Evolutionary conservation across 23 red algal species (phyloP), one percentile per base, ranked within the genome.

Genomic region (Rhodosorus marinus): DNA sequence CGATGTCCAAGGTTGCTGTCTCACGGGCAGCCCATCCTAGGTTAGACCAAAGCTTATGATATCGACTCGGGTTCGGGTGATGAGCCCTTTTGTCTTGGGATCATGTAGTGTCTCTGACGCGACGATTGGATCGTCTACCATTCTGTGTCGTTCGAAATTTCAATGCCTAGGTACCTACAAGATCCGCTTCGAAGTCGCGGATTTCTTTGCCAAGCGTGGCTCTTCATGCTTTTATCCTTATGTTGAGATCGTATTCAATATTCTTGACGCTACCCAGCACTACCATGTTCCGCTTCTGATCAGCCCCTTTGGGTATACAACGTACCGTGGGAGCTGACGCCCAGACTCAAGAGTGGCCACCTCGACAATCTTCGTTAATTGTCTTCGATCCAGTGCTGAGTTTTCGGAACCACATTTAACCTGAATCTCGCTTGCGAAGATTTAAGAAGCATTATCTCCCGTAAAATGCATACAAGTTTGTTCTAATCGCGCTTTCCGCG

Each of bases 261-360:
- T 90, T 20, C 30, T 47, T 1, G 67, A 79, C 33, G 52, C 58
- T 24, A 35, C 67, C 0, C 38, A 52, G 11, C 82, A 90, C 45
- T 77, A 76, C 38, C 82, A 90, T 20, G 74, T 90, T 9, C 82
- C 82, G 25, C 63, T 90, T 15, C 40, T 90, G 38, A 33, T 90
- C 5, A 75, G 67, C 23, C 82, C 82, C 1, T 77, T 55, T 35
- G 82, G 82, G 20, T 90, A 72, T 59, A 68, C 70, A 11, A 90
- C 70, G 9, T 90, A 90, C 63, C 63, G 74, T 7, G 82, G 82
- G n/a, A 69, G 55, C n/a, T 86, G 43, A 75, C 24, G 27, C n/a
- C n/a, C n/a, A n/a, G n/a, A n/a, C n/a, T n/a, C n/a, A n/a, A n/a
- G n/a, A n/a, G n/a, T n/a, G n/a, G n/a, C n/a, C n/a, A n/a, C n/a